These are phyloP conservation scores for Coemansia umbellata DNA, from an alignment of 192 early-diverging fungal species.

Conservation along the genomic window DNA sequence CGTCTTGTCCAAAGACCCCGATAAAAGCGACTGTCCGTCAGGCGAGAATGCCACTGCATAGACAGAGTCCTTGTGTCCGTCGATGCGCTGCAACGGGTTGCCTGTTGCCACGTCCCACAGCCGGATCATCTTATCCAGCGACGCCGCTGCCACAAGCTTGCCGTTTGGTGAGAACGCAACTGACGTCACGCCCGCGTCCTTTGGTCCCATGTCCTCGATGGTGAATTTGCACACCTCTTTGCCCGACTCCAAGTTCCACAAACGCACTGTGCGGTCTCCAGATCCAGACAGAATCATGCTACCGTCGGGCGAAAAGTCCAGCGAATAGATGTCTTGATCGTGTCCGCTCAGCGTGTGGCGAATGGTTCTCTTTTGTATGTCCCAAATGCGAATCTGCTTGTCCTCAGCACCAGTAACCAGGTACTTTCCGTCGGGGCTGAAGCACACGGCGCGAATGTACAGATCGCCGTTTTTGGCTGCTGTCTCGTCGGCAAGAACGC, in stretches of 20 bases:
- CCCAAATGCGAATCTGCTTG: conserved; percentile 85
- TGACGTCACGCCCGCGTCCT: conserved; percentile 93
- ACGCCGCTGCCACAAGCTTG: conserved; percentile 80
- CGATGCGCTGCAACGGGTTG: conserved; percentile 75
- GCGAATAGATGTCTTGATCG: conserved; percentile 93
- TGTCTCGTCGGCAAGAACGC: conserved; percentile 73
- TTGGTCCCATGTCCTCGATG: conserved; percentile 75
- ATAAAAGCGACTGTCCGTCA: conserved; percentile 86
- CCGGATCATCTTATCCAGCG: conserved; percentile 88
- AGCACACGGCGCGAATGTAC: conserved; percentile 95
- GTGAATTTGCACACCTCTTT: conserved; percentile 66
- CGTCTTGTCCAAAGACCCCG: conserved; percentile 89
- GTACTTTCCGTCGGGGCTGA: conserved; percentile 85
- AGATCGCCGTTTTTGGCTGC: conserved; percentile 77
- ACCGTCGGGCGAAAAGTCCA: conserved; percentile 93
- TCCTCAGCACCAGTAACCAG: conserved; percentile 97
- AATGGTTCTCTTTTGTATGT: conserved; percentile 60
- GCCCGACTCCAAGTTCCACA: conserved; percentile 84
- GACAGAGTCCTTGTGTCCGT: conserved; percentile 94
- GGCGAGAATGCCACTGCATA: conserved; percentile 94
- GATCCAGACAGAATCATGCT: conserved; percentile 84
- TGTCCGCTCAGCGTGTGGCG: conserved; percentile 76
- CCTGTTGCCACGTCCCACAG: conserved; percentile 81
- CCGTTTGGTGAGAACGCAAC: conserved; percentile 91
- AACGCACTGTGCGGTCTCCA: conserved; percentile 76